phyloP scores from a whole-genome alignment of 495 filamentous ascomycete species.

The Penicillium maclennaniae region DNA sequence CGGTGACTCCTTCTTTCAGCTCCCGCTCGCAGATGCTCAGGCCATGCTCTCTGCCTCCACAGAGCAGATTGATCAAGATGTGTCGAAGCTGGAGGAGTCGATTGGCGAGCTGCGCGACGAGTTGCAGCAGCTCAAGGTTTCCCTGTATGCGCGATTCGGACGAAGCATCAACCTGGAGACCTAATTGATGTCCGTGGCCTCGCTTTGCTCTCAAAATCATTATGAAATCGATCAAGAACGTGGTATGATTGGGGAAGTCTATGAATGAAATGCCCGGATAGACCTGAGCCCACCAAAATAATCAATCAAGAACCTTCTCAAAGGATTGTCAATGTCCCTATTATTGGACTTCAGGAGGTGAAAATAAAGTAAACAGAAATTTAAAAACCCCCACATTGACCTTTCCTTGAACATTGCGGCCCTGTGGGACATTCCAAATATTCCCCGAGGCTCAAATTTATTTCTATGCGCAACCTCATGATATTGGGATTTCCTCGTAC shows the following conservation, averaged over 20 bases:
- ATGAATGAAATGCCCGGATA: neutral
- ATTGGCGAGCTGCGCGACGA: slow-evolving; percentile 72
- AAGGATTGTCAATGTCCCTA: too few species aligned
- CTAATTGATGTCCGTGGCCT: slow-evolving; percentile 38
- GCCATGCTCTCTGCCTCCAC: slow-evolving; percentile 70
- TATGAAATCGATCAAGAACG: slow-evolving; percentile 1
- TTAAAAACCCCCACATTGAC: too few species aligned
- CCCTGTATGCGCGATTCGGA: slow-evolving; percentile 90
- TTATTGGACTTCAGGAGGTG: too few species aligned
- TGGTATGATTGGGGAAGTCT: neutral
- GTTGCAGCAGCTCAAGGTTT: slow-evolving; percentile 82
- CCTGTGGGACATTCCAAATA: too few species aligned
- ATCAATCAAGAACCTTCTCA: too few species aligned
- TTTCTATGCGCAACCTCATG: too few species aligned
- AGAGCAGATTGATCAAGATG: slow-evolving; percentile 68
- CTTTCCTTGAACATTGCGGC: too few species aligned
- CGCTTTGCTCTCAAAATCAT: neutral
- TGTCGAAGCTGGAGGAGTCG: slow-evolving; percentile 70
- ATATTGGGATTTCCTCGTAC: too few species aligned
- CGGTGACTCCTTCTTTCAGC: slow-evolving; percentile 87
- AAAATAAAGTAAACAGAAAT: too few species aligned
- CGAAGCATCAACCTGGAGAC: slow-evolving; percentile 93
- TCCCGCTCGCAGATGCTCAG: slow-evolving; percentile 80
- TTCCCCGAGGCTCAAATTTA: too few species aligned
- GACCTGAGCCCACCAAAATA: neutral